phyloP scores from a whole-genome alignment of 2,329 filamentous ascomycete genomes.

The Spiromastix sp. region DNA sequence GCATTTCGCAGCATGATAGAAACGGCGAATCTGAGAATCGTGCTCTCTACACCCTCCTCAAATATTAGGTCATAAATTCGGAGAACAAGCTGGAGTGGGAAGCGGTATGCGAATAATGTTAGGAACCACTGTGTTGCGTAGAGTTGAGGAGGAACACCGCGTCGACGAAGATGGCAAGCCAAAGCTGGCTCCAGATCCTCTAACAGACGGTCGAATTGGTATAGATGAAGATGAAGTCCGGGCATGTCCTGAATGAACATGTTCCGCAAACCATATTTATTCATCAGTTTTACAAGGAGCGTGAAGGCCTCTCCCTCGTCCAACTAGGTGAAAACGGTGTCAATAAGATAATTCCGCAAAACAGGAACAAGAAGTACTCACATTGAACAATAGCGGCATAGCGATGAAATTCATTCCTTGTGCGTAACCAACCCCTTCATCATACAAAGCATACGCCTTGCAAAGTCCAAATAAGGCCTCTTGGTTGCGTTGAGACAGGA shows the following conservation, averaged over 20 bases:
- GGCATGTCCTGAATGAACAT: slow-evolving; percentile 96
- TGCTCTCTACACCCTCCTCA: slow-evolving; percentile 76
- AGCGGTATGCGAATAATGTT: slow-evolving; percentile 95
- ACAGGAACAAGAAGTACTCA: slow-evolving; percentile 38
- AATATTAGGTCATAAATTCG: slow-evolving; percentile 94
- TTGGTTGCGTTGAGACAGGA: slow-evolving; percentile 80
- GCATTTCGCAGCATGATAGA: slow-evolving; percentile 95
- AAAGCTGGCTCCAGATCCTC: slow-evolving; percentile 91
- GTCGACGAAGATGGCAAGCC: slow-evolving; percentile 84
- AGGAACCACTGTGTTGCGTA: slow-evolving; percentile 99
- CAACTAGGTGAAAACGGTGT: slow-evolving; percentile 52
- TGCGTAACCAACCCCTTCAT: slow-evolving; percentile 89
- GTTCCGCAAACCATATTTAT: slow-evolving; percentile 85
- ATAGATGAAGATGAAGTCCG: slow-evolving; percentile 82
- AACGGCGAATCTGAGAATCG: slow-evolving; percentile 88
- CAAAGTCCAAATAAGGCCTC: slow-evolving; percentile 91
- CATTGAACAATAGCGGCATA: slow-evolving; percentile 93
- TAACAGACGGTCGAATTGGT: slow-evolving; percentile 87
- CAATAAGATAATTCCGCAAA: too few relatives aligned
- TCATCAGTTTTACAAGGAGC: slow-evolving; percentile 87
- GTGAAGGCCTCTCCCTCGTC: slow-evolving; percentile 95
- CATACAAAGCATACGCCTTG: slow-evolving; percentile 93
- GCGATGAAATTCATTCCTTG: slow-evolving; percentile 98
- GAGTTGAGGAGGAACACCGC: slow-evolving; percentile 78
- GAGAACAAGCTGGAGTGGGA: slow-evolving; percentile 88